Evolutionary conservation across 1,284 basidiomycete species (phyloP), one percentile per base, ranked within the genome.

Genomic region (Boletellus dicymbophilus): DNA sequence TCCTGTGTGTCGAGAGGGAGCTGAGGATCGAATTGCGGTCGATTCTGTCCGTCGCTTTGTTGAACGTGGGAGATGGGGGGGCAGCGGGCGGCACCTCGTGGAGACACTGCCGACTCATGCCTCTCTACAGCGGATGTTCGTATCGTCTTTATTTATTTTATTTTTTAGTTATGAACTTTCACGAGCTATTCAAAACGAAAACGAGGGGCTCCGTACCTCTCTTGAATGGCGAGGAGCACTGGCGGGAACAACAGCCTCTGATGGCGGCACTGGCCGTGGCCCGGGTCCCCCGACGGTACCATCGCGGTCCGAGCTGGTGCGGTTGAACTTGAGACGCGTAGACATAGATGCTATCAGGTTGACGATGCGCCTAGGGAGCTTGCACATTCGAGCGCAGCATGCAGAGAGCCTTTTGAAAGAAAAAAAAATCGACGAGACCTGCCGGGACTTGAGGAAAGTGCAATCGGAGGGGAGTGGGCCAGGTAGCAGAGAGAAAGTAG

Each of bases 321-420:
- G 37, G 48, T 38, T n/a, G n/a, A n/a, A n/a, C n/a, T n/a, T n/a
- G n/a, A 42, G 40, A 34, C 27, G 49, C 4, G 21, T 20, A 44
- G 43, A 43, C 59, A 50, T 57, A 47, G 46, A 57, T 37, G 27
- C n/a, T 16, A 47, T 41, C 38, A 38, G 15, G 41, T 48, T 44
- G 49, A 50, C 25, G 47, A 61, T 34, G 45, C 48, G 59, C 5
- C 23, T 28, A 38, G 30, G 8, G 37, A 59, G 43, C 21, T 56
- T 49, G 49, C 57, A 53, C 57, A 57, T 61, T 21, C 57, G 37
- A 38, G 21, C 41, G 38, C 44, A 39, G 46, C 44, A 52, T 56
- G 41, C 41, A 56, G 41, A 41, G 44, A 18, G 37, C 30, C 47
- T 48, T 33, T 37, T 46, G 26, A 44, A 26, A 22, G 22, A 27